phyloP scores from a whole-genome alignment of 2,329 filamentous ascomycete species.

The Lecanicillium sp. region DNA sequence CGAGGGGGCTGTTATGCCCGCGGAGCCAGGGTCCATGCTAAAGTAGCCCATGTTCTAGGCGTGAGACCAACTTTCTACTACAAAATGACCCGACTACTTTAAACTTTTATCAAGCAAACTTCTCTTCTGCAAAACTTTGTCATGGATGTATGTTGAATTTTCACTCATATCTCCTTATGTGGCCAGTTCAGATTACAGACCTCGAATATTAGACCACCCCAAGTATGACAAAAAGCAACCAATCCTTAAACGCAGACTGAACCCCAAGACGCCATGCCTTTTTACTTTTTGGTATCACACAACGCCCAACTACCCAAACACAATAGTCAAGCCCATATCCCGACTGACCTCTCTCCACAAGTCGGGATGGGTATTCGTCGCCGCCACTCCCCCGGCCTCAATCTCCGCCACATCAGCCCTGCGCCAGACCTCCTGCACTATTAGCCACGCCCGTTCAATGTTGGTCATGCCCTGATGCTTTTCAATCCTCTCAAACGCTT shows the following conservation, averaged over 20 bases:
- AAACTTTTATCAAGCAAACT: too few species aligned
- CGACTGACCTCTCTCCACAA: slow-evolving; percentile 49
- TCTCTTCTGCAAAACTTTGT: too few species aligned
- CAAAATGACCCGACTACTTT: too few species aligned
- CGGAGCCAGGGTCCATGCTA: slow-evolving; percentile 42
- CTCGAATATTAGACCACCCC: too few species aligned
- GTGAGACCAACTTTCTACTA: too few species aligned
- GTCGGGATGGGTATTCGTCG: slow-evolving; percentile 18
- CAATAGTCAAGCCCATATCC: slow-evolving; percentile 50
- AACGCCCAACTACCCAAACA: slow-evolving; percentile 40
- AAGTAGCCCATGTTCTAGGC: slow-evolving; percentile 20
- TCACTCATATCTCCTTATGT: too few species aligned
- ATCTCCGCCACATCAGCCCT: slow-evolving; percentile 32
- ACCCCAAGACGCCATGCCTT: too few species aligned
- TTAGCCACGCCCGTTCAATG: slow-evolving; percentile 51
- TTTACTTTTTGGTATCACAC: too few species aligned
- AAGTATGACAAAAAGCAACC: too few species aligned
- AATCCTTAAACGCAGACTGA: too few species aligned
- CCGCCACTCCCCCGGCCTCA: slow-evolving; percentile 7
- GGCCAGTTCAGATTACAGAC: too few species aligned
- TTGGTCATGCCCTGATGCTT: slow-evolving; percentile 57
- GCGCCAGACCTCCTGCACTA: slow-evolving; percentile 54
- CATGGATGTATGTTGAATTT: too few species aligned
- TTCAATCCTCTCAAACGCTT: slow-evolving; percentile 44
- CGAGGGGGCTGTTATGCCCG: slow-evolving; percentile 52